A percentile compares a stretch with the other conserved stretches of the same genome.
Evolutionary conservation across 106 monocot species (phyloP).

Genomic region (Apostasia shenzhenica): DNA sequence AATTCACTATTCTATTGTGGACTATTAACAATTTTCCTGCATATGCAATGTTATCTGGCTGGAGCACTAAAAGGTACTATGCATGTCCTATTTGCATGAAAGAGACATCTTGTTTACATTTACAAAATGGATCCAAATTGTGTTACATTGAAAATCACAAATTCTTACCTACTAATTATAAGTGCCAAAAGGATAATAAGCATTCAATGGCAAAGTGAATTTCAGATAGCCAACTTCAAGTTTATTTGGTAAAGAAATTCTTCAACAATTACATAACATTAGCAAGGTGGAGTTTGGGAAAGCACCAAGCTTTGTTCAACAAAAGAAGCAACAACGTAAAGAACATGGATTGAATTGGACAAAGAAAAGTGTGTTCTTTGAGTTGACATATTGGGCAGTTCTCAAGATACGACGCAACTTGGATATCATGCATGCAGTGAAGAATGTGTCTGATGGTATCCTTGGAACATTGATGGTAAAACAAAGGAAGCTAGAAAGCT

Average conservation of each 20-base stretch:
- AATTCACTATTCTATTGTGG: not conserved
- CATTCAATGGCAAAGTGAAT: not conserved
- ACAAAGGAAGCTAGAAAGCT: not conserved
- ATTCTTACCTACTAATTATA: not conserved
- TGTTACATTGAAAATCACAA: conserved; percentile 1
- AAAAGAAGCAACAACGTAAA: too few species aligned
- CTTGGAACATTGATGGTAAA: not conserved
- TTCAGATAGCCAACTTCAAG: not conserved
- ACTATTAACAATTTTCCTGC: conserved; percentile 1
- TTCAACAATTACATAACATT: not conserved
- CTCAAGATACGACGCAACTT: not conserved
- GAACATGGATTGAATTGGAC: not conserved
- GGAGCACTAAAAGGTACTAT: not conserved
- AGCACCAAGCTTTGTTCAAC: not conserved
- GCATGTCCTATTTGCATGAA: not conserved
- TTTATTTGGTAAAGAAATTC: too few species aligned
- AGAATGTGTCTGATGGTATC: not conserved
- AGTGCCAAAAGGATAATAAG: not conserved
- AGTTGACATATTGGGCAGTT: not conserved
- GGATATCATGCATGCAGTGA: not conserved
- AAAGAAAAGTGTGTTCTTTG: not conserved
- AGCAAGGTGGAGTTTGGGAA: not conserved
- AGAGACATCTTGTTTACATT: not conserved
- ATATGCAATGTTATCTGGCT: not conserved
- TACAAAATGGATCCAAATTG: not conserved